A percentile compares a stretch with the other conserved stretches of the same genome.
Evolutionary conservation across 2,329 filamentous ascomycete genomes (phyloP).

Genomic region (Sporothrix protearum): DNA sequence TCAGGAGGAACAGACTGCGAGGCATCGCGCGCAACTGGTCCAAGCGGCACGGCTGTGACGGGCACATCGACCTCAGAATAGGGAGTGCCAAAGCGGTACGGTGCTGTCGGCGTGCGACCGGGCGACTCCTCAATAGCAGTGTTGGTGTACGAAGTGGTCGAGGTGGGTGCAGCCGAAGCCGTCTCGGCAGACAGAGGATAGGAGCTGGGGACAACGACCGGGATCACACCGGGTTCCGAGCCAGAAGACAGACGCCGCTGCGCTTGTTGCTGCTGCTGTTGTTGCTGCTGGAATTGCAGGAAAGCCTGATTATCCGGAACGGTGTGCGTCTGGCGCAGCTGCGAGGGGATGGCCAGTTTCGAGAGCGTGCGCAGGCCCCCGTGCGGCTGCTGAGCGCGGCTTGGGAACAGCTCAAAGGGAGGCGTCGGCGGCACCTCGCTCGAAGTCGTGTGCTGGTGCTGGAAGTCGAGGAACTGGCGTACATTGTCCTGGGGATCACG

Average conservation of each 20-base stretch:
- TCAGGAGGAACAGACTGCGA: slow-evolving; percentile 92
- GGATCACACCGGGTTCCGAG: neutral
- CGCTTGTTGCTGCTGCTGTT: neutral
- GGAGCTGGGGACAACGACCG: neutral
- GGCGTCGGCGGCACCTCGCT: slow-evolving; percentile 65
- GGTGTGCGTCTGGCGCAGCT: slow-evolving; percentile 23
- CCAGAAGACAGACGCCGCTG: neutral
- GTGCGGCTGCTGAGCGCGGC: slow-evolving; percentile 41
- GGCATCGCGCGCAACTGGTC: slow-evolving; percentile 70
- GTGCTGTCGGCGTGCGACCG: slow-evolving; percentile 42
- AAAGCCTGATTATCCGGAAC: neutral
- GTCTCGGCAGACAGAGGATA: slow-evolving; percentile 21
- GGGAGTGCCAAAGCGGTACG: slow-evolving; percentile 78
- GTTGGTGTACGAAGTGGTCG: slow-evolving; percentile 27
- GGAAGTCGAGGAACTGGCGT: slow-evolving; percentile 83
- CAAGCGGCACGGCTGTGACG: slow-evolving; percentile 66
- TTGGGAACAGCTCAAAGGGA: slow-evolving; percentile 61
- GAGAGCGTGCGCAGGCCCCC: slow-evolving; percentile 57
- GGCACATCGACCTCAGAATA: slow-evolving; percentile 90
- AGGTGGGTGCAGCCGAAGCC: slow-evolving; percentile 20
- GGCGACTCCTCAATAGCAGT: slow-evolving; percentile 30
- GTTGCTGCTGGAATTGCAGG: neutral
- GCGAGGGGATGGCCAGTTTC: slow-evolving; percentile 57
- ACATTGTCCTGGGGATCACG: slow-evolving; percentile 91
- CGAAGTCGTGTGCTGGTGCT: slow-evolving; percentile 53